phyloP scores from a whole-genome alignment of 2,329 filamentous ascomycete species.

The Penicillium hordei region DNA sequence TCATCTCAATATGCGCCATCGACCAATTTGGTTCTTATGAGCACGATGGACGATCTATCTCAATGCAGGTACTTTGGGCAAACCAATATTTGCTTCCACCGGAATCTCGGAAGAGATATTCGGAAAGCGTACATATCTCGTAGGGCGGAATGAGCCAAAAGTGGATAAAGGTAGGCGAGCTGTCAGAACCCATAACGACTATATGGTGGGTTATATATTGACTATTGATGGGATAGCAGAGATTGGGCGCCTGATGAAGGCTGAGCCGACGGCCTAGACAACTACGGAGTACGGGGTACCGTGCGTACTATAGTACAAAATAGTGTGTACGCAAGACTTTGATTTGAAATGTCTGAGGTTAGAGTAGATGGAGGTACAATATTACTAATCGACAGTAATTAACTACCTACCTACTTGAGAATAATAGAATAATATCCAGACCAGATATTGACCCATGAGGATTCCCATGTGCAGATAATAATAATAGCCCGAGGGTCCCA shows the following conservation, averaged over 20 bases:
- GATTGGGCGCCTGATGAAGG: slow-evolving; percentile 4
- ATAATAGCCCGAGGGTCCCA: slow-evolving; percentile 3
- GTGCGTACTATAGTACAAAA: background rate
- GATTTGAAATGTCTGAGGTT: background rate
- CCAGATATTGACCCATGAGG: background rate
- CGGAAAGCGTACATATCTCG: background rate
- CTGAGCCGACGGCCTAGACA: background rate
- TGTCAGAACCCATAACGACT: slow-evolving; percentile 8
- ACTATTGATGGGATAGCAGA: slow-evolving; percentile 2
- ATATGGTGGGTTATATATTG: background rate
- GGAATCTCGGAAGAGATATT: background rate
- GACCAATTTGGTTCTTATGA: background rate
- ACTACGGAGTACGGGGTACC: background rate
- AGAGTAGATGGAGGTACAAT: background rate
- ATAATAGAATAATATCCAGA: background rate
- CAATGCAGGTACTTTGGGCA: background rate
- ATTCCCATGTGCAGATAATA: background rate
- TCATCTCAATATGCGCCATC: background rate
- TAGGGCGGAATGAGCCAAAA: background rate
- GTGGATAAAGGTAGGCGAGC: background rate
- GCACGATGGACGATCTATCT: background rate
- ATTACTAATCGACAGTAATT: background rate
- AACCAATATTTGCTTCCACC: background rate
- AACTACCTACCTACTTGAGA: no score
- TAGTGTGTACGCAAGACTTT: background rate